Conservation (phyloP, 352 stramenopile genomes). For the Globisporangium mamillatum region DNA sequence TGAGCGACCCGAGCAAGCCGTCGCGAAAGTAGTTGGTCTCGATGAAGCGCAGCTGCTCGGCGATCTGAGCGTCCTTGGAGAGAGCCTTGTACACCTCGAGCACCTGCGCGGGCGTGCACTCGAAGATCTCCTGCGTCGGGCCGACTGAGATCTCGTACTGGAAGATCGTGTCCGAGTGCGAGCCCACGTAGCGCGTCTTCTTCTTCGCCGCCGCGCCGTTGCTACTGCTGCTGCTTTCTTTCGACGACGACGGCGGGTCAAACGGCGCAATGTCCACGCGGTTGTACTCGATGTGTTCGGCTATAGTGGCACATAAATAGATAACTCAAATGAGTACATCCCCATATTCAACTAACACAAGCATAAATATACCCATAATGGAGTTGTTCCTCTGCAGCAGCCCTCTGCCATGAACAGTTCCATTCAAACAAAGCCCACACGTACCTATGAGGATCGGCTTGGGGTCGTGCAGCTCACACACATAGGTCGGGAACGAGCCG, state of each 20-base stretch:
- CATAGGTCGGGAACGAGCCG: slow-evolving; percentile 55
- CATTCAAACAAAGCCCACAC: background rate
- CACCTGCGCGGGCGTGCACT: slow-evolving; percentile 57
- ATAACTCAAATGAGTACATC: slow-evolving; percentile 13
- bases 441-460: slow-evolving; percentile 68
- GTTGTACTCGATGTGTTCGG: slow-evolving; percentile 60
- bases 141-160: slow-evolving; percentile 72
- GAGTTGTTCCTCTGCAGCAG: background rate
- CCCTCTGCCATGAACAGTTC: background rate
- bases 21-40: slow-evolving; percentile 69
- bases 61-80: slow-evolving; percentile 40
- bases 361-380: background rate
- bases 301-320: slow-evolving; percentile 20
- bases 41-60: slow-evolving; percentile 56
- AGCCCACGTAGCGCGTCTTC: slow-evolving; percentile 17
- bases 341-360: slow-evolving; percentile 4
- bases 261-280: slow-evolving; percentile 53
- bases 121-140: slow-evolving; percentile 48
- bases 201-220: slow-evolving; percentile 17
- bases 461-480: slow-evolving; percentile 75
- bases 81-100: slow-evolving; percentile 61
- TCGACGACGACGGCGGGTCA: slow-evolving; percentile 26
- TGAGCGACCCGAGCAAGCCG: slow-evolving; percentile 57
- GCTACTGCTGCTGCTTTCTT: slow-evolving; percentile 15
- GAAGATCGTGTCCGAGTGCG: slow-evolving; percentile 40